These are phyloP conservation scores for Puccinia coronata DNA, from an alignment of 1,284 basidiomycete species.

Conservation along the genomic window DNA sequence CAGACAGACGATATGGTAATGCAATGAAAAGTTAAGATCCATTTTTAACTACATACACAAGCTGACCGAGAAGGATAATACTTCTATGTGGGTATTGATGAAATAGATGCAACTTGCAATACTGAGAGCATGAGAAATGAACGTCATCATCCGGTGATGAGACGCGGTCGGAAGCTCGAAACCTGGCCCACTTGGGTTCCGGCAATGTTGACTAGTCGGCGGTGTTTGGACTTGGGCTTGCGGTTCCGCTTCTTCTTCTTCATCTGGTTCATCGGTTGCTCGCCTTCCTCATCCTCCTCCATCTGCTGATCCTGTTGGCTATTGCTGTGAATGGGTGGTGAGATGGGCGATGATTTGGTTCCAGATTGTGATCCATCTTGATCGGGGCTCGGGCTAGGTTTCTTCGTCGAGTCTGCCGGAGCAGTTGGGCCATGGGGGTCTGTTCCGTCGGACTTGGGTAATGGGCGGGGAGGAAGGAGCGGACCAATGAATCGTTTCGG, in stretches of 20 bases:
- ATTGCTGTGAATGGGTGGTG: background rate
- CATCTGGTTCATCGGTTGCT: constrained; percentile 23
- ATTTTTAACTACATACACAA: too few species aligned
- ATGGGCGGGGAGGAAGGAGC: background rate
- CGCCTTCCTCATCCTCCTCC: background rate
- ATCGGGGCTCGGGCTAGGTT: background rate
- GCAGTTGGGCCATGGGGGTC: background rate
- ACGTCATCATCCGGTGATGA: background rate
- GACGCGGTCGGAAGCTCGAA: background rate
- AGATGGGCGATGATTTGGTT: background rate
- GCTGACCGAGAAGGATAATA: too few species aligned
- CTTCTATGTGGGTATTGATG: too few species aligned
- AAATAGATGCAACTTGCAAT: too few species aligned
- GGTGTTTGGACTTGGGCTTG: background rate
- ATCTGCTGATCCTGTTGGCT: background rate
- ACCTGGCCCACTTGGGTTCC: background rate
- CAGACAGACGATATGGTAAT: too few species aligned
- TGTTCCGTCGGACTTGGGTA: background rate
- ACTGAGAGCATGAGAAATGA: too few species aligned
- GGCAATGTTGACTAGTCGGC: constrained; percentile 14
- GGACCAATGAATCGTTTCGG: constrained; percentile 7
- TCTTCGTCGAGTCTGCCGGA: background rate
- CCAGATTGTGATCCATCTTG: background rate
- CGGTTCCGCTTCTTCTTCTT: constrained; percentile 20
- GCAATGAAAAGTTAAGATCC: too few species aligned